Evolutionary conservation across 306 rosid genomes (phyloP).

Genomic region (Vigna hirtella): DNA sequence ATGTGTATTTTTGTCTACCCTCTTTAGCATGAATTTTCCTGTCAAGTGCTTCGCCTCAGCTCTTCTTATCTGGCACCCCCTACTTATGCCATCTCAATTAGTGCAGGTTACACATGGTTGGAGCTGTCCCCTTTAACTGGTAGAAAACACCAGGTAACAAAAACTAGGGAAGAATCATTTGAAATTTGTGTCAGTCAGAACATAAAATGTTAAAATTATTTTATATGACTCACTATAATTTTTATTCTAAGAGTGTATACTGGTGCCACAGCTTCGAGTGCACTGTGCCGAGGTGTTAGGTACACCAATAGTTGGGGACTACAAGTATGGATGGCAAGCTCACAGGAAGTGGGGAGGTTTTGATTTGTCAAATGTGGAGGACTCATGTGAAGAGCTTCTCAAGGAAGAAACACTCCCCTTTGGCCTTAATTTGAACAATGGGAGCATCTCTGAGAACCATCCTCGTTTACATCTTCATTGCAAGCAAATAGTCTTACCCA

Average conservation of each 20-base stretch:
- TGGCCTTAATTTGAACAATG: conserved; percentile 69
- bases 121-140: conserved; percentile 91
- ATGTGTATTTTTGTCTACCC: neutral
- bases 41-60: conserved; percentile 11
- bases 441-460: conserved; percentile 67
- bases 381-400: conserved; percentile 50
- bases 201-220: conserved; percentile 13
- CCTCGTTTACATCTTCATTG: conserved; percentile 90
- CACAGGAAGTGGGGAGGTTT: conserved; percentile 71
- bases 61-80: conserved; percentile 14
- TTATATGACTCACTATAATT: conserved; percentile 7
- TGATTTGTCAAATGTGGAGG: conserved; percentile 47
- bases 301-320: conserved; percentile 95
- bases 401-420: conserved; percentile 68
- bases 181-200: conserved; percentile 21
- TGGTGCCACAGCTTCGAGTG: conserved; percentile 78
- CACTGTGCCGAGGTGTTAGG: conserved; percentile 95
- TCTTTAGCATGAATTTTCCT: conserved; percentile 22
- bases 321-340: conserved; percentile 92
- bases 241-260: conserved; percentile 33
- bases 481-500: conserved; percentile 79
- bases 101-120: conserved; percentile 90
- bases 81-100: conserved; percentile 34
- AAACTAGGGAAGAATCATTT: conserved; percentile 18
- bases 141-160: conserved; percentile 91